Percentiles rank a stretch among this genome's conserved stretches.
These are phyloP conservation scores for Phytophthora cryptogea DNA, from an alignment of 352 stramenopile species.

Conservation along the genomic window DNA sequence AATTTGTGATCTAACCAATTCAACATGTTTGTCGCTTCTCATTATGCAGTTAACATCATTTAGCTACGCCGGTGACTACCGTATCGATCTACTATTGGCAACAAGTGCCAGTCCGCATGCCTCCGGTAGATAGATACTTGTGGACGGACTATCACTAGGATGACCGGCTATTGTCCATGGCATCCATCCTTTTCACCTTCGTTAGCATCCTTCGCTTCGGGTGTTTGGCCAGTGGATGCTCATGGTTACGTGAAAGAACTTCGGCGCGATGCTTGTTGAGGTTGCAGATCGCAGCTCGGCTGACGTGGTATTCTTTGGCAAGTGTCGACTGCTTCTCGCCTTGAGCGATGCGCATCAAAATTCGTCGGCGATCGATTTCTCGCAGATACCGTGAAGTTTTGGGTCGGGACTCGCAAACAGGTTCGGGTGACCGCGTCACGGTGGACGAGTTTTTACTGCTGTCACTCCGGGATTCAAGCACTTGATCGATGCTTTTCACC, in stretches of 20 bases:
- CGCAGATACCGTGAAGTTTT: slow-evolving; percentile 70
- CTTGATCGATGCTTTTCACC: slow-evolving; percentile 4
- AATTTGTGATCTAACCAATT: too few species aligned
- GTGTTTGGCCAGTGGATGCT: slow-evolving; percentile 66
- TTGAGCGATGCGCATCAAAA: slow-evolving; percentile 59
- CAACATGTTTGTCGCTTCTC: too few species aligned
- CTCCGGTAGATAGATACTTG: neutral
- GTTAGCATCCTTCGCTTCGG: slow-evolving; percentile 44
- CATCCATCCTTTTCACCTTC: slow-evolving; percentile 6
- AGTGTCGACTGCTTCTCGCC: slow-evolving; percentile 68
- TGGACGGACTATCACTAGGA: neutral
- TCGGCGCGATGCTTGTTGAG: slow-evolving; percentile 65
- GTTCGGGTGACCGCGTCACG: slow-evolving; percentile 11
- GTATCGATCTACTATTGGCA: neutral
- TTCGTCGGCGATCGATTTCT: slow-evolving; percentile 65
- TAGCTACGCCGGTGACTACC: neutral
- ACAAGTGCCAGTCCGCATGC: neutral
- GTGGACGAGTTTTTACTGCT: slow-evolving; percentile 8
- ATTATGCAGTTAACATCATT: too few species aligned
- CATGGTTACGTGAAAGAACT: slow-evolving; percentile 51
- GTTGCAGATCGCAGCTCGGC: slow-evolving; percentile 70
- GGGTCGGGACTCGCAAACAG: slow-evolving; percentile 11
- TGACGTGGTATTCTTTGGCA: slow-evolving; percentile 74
- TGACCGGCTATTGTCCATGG: slow-evolving; percentile 6
- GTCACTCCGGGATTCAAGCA: neutral